phyloP scores from a whole-genome alignment of 2,329 filamentous ascomycete genomes.

The Scedosporium dehoogii region DNA sequence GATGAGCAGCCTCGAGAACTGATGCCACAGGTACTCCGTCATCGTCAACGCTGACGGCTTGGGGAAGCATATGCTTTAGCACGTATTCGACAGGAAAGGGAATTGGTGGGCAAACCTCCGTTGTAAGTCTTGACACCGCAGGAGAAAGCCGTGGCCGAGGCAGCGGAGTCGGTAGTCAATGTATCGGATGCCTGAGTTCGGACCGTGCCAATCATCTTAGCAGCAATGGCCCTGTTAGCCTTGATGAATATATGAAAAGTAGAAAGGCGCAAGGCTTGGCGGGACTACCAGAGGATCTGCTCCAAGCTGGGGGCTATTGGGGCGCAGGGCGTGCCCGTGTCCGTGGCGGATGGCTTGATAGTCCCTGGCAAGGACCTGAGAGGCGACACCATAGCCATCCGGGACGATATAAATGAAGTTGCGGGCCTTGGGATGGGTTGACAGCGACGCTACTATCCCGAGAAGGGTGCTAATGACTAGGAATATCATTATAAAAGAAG shows the following conservation, averaged over 20 bases:
- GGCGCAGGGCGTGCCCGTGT: conserved; percentile 10
- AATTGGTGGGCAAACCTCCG: conserved; percentile 9
- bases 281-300: conserved; percentile 14
- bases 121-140: conserved; percentile 17
- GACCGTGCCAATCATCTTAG: conserved; percentile 13
- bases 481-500: not conserved
- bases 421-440: conserved; percentile 11
- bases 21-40: conserved; percentile 15
- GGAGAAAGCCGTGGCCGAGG: conserved; percentile 15
- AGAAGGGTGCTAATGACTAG: not conserved
- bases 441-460: not conserved
- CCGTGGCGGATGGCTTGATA: conserved; percentile 12
- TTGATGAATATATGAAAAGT: not conserved
- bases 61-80: not conserved
- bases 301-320: conserved; percentile 12
- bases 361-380: conserved; percentile 19
- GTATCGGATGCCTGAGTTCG: conserved; percentile 14
- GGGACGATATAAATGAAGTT: conserved; percentile 24
- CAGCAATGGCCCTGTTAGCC: not conserved
- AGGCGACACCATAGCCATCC: conserved; percentile 20
- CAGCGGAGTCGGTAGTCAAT: conserved; percentile 16
- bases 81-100: not conserved
- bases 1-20: conserved; percentile 16
- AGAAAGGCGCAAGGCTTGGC: not conserved
- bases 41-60: conserved; percentile 14